A percentile compares a stretch with the other conserved stretches of the same genome.
phyloP scores from a whole-genome alignment of 1,284 basidiomycete species.

The Heterobasidion irregulare region DNA sequence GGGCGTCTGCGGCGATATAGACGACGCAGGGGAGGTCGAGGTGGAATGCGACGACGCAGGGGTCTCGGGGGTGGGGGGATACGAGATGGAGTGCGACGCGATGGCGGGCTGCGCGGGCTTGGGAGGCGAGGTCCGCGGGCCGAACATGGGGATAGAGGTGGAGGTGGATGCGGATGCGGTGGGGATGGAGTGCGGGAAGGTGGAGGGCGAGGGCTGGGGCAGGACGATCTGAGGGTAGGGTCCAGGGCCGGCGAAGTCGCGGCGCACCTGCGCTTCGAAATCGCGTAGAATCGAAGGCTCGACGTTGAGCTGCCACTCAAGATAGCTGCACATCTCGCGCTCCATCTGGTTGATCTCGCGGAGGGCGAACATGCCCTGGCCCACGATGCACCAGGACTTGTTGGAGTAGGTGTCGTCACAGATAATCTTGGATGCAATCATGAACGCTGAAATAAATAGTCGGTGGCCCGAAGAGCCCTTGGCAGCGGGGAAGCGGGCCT shows the following conservation, averaged over 20 bases:
- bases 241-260: conserved; percentile 49
- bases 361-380: conserved; percentile 79
- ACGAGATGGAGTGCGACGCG: conserved; percentile 8
- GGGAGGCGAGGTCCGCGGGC: conserved; percentile 33
- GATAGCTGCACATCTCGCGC: conserved; percentile 86
- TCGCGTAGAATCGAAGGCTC: conserved; percentile 55
- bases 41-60: conserved; percentile 39
- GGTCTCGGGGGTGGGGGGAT: conserved; percentile 25
- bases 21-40: conserved; percentile 45
- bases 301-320: conserved; percentile 87
- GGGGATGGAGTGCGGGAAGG: conserved; percentile 14
- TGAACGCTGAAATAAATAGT: conserved; percentile 47
- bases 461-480: conserved; percentile 45
- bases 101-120: conserved; percentile 16
- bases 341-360: conserved; percentile 85
- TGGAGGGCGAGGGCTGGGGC: conserved; percentile 42
- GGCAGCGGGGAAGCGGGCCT: conserved; percentile 44
- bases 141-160: conserved; percentile 35
- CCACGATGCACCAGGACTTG: conserved; percentile 93
- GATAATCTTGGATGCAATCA: conserved; percentile 57
- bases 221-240: conserved; percentile 55
- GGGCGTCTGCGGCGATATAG: conserved; percentile 46
- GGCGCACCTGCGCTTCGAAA: conserved; percentile 56
- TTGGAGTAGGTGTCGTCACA: conserved; percentile 97
- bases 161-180: conserved; percentile 12